Evolutionary conservation across 192 early-diverging fungal genomes (phyloP).

Genomic region (Backusella parvicylindrica): DNA sequence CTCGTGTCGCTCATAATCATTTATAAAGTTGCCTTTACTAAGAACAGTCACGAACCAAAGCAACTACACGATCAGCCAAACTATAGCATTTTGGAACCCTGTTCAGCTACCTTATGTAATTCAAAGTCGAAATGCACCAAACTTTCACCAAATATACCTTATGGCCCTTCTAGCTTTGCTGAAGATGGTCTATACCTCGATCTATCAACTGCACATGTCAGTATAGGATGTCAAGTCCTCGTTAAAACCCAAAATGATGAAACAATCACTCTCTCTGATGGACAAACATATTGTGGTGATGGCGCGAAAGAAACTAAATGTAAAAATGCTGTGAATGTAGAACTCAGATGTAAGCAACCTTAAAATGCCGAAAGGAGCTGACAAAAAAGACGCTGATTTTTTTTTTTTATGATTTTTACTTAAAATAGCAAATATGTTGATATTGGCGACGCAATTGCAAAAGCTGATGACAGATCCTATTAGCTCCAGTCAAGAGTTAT

Average conservation of each 20-base stretch:
- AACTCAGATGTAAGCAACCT: conserved; percentile 5
- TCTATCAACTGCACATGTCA: conserved; percentile 17
- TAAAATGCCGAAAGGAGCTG: neutral
- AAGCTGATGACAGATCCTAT: neutral
- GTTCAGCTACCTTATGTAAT: conserved; percentile 20
- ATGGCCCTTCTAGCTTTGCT: neutral
- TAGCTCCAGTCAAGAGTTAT: neutral
- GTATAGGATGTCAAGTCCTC: conserved; percentile 1
- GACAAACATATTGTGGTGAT: neutral
- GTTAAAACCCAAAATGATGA: conserved; percentile 8
- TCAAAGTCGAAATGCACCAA: conserved; percentile 14
- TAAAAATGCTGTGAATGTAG: conserved; percentile 1
- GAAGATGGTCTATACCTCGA: conserved; percentile 19
- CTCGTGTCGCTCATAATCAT: neutral
- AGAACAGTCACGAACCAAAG: neutral
- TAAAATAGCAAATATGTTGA: neutral
- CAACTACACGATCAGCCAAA: conserved; percentile 13
- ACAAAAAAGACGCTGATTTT: neutral
- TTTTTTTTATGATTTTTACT: neutral
- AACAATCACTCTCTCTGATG: neutral
- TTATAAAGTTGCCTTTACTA: neutral
- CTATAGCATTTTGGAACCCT: neutral
- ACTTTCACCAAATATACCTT: conserved; percentile 9
- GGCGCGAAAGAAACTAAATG: neutral
- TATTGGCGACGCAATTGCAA: neutral